These are phyloP conservation scores for Entophlyctis helioformis DNA, from an alignment of 192 early-diverging fungal species.

Conservation along the genomic window DNA sequence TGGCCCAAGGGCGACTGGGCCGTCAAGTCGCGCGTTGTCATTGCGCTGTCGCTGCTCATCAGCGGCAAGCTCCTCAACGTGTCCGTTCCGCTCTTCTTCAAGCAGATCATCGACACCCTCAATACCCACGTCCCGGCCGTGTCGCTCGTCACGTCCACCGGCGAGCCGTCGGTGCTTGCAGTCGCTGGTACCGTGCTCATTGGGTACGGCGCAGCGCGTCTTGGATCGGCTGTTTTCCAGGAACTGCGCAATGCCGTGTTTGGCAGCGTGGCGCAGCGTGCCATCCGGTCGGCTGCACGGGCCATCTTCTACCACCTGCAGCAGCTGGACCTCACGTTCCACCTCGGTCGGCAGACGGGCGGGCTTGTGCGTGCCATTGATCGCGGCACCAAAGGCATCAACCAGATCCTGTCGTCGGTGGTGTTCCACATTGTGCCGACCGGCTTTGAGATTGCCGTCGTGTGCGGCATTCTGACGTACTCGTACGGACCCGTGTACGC, in stretches of 20 bases:
- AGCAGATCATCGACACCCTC: conserved; percentile 78
- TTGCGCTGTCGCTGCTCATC: conserved; percentile 74
- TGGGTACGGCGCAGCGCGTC: conserved; percentile 85
- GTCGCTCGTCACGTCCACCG: too few species aligned
- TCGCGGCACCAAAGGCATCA: conserved; percentile 82
- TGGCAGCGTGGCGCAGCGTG: conserved; percentile 83
- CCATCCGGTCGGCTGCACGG: conserved; percentile 74
- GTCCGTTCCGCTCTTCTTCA: conserved; percentile 93
- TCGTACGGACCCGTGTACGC: conserved; percentile 66
- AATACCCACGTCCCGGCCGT: conserved; percentile 52
- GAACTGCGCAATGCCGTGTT: conserved; percentile 93
- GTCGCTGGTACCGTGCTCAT: conserved; percentile 86
- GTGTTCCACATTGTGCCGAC: conserved; percentile 96
- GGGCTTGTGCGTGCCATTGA: conserved; percentile 95
- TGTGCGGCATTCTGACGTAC: conserved; percentile 81
- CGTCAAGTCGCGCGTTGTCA: conserved; percentile 76
- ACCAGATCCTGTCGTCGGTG: conserved; percentile 85
- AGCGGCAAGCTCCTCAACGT: conserved; percentile 70
- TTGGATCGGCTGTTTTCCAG: conserved; percentile 68
- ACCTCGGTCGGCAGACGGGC: conserved; percentile 89
- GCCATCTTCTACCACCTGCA: conserved; percentile 88
- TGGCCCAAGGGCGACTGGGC: conserved; percentile 86
- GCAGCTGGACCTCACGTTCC: conserved; percentile 79
- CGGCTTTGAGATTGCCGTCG: conserved; percentile 86
- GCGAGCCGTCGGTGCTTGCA: conserved; percentile 36